Evolutionary conservation across 2,329 filamentous ascomycete species (phyloP).

Genomic region (Thyridium curvatum): DNA sequence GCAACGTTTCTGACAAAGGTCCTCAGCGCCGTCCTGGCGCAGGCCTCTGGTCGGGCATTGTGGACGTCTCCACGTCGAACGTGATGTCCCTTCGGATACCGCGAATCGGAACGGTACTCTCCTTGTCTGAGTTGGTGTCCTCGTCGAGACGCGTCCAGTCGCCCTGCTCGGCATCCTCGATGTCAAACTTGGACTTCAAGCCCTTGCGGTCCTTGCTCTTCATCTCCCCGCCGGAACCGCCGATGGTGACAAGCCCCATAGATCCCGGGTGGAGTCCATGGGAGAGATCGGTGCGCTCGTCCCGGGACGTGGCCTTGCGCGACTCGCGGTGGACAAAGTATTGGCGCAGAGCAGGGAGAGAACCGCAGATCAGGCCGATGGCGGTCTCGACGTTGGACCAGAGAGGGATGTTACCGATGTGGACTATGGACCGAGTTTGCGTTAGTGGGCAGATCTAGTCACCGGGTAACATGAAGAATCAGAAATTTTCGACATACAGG

Average conservation of each 20-base stretch:
- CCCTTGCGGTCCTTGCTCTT: neutral
- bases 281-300: neutral
- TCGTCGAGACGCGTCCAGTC: neutral
- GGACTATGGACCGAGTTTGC: constrained; percentile 6
- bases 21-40: too few species aligned
- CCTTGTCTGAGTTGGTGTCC: neutral
- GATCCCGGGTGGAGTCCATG: neutral
- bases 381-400: constrained; percentile 14
- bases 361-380: constrained; percentile 7
- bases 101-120: too few species aligned
- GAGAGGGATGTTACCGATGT: constrained; percentile 14
- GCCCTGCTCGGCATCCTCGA: neutral
- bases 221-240: neutral
- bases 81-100: too few species aligned
- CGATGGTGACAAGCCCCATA: neutral
- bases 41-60: too few species aligned
- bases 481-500: constrained; percentile 8
- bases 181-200: neutral
- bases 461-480: too few species aligned
- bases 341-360: constrained; percentile 6
- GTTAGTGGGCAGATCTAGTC: too few species aligned
- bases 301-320: neutral
- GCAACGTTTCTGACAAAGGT: too few species aligned
- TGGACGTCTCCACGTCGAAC: too few species aligned
- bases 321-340: neutral